A percentile compares a stretch with the other conserved stretches of the same genome.
Evolutionary conservation across 306 rosid genomes (phyloP).

Genomic region (Castanospermum australe): DNA sequence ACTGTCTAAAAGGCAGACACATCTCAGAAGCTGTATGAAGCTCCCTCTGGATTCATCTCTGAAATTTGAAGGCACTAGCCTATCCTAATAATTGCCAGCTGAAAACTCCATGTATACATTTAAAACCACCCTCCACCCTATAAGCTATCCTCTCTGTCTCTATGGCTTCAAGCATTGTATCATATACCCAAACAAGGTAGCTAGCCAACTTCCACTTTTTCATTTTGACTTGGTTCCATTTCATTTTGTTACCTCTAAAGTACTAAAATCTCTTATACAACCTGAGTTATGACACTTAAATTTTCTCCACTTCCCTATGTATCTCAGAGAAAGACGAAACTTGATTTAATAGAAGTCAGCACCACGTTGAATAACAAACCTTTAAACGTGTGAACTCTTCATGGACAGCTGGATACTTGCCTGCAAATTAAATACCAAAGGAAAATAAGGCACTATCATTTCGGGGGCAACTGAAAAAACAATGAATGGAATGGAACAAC

Average conservation of each 20-base stretch:
- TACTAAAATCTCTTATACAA: slow-evolving; percentile 1
- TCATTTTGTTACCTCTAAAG: slow-evolving; percentile 1
- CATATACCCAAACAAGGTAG: neutral
- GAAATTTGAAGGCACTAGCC: neutral
- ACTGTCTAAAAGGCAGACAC: neutral
- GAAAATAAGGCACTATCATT: neutral
- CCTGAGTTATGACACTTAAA: neutral
- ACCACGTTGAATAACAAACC: slow-evolving; percentile 50
- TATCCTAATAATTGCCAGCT: neutral
- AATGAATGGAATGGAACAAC: neutral
- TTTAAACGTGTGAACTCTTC: slow-evolving; percentile 89
- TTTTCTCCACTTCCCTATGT: neutral
- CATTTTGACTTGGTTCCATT: neutral
- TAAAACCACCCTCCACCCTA: neutral
- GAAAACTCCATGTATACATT: neutral
- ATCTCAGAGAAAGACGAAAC: neutral
- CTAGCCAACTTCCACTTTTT: neutral
- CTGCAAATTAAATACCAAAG: slow-evolving; percentile 43
- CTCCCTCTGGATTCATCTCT: neutral
- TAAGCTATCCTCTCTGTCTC: neutral
- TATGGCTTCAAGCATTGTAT: neutral
- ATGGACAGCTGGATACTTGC: slow-evolving; percentile 91
- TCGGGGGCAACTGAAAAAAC: neutral
- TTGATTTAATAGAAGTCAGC: neutral
- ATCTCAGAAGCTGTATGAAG: neutral